Conservation (phyloP, 2,329 filamentous ascomycete genomes). For the Cercospora citrullina region DNA sequence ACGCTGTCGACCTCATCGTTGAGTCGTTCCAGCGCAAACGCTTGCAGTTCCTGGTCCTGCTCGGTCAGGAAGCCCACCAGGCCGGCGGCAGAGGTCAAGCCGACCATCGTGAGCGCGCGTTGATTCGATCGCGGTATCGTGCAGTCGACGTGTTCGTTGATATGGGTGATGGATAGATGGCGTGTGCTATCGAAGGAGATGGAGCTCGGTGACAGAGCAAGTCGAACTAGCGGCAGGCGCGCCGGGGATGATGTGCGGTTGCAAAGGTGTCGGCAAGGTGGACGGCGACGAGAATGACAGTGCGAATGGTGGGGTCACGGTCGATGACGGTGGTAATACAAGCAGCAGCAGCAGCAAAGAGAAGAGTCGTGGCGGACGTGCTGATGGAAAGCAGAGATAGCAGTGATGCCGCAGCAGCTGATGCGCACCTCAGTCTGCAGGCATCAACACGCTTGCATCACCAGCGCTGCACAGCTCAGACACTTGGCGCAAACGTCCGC, state of each 20-base stretch:
- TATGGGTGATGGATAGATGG: background rate
- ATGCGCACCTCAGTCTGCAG: background rate
- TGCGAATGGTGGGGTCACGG: background rate
- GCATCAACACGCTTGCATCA: constrained; percentile 2
- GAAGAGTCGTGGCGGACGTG: background rate
- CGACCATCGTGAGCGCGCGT: constrained; percentile 65
- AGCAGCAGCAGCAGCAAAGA: background rate
- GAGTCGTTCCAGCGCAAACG: constrained; percentile 90
- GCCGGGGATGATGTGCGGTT: constrained; percentile 10
- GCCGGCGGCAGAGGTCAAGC: constrained; percentile 89
- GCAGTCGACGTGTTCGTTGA: background rate
- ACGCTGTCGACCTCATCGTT: constrained; percentile 96
- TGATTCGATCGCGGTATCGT: background rate
- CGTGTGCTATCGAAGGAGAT: background rate
- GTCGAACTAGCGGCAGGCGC: constrained; percentile 5
- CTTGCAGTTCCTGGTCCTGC: constrained; percentile 88
- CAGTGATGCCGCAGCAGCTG: background rate
- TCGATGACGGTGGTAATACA: background rate
- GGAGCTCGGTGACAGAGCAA: constrained; percentile 7
- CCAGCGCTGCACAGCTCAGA: constrained; percentile 6
- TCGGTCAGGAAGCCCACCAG: constrained; percentile 94
- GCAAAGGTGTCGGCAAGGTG: background rate
- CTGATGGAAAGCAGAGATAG: background rate
- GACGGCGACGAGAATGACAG: constrained; percentile 8
- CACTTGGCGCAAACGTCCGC: background rate